phyloP scores from a whole-genome alignment of 495 filamentous ascomycete species.

The Lasiosphaeria hispida region DNA sequence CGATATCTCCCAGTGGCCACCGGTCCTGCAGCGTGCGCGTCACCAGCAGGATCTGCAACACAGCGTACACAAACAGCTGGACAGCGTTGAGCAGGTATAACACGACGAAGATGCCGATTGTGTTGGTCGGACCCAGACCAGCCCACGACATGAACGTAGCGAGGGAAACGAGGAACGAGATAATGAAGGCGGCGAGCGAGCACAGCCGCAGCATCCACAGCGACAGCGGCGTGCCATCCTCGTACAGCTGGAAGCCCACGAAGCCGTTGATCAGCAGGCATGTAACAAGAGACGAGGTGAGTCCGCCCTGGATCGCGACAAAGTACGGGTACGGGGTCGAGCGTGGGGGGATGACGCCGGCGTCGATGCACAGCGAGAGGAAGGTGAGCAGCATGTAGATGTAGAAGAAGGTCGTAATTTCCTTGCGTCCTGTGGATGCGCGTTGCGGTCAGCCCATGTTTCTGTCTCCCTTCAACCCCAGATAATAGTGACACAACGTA shows the following conservation, averaged over 20 bases:
- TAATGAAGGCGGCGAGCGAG: slow-evolving; percentile 76
- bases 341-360: slow-evolving; percentile 84
- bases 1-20: slow-evolving; percentile 92
- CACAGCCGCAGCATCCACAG: slow-evolving; percentile 86
- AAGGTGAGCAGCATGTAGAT: slow-evolving; percentile 89
- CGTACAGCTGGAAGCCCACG: slow-evolving; percentile 97
- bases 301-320: slow-evolving; percentile 81
- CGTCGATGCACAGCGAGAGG: slow-evolving; percentile 85
- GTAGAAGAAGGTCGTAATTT: slow-evolving; percentile 98
- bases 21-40: slow-evolving; percentile 88
- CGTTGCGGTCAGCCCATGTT: not conserved
- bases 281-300: slow-evolving; percentile 83
- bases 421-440: slow-evolving; percentile 75
- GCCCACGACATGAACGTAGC: slow-evolving; percentile 93
- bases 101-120: slow-evolving; percentile 85
- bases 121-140: slow-evolving; percentile 79
- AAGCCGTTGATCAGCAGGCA: slow-evolving; percentile 96
- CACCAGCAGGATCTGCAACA: slow-evolving; percentile 84
- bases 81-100: slow-evolving; percentile 90
- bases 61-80: slow-evolving; percentile 79
- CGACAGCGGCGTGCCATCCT: slow-evolving; percentile 93
- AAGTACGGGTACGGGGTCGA: slow-evolving; percentile 86
- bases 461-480: not conserved
- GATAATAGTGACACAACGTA: slow-evolving; percentile 47
- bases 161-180: slow-evolving; percentile 82